Base-by-base conservation (phyloP, 139 green algal genomes). In the Choricystis sp. region DNA sequence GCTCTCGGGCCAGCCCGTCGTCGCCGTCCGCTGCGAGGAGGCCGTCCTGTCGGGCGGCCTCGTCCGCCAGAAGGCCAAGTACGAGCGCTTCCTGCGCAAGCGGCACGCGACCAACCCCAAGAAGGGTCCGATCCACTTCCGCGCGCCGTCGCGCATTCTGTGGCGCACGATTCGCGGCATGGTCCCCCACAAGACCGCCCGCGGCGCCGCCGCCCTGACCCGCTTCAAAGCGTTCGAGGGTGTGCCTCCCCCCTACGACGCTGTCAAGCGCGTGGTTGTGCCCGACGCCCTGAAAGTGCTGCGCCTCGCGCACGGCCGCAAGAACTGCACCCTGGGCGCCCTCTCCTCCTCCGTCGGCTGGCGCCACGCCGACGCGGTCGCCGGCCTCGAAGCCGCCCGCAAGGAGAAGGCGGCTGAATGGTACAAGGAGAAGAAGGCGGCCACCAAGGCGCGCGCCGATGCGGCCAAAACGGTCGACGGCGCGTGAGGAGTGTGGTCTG, bases 51-150 rank as follows among this genome's bases (percentile, higher is more conserved):
- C 88, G 56, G 93, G 93, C 60, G 93, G 93, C 62, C 77, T 99
- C 60, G 89, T 97, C 26, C 84, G 93, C 55, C 92, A 98, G 73
- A 94, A 92, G 77, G 87, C 86, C 74, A 98, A 96, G 85, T 96
- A 93, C 66, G 85, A 94, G 75, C 79, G 86, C 61, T 96, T 95
- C 78, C 76, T 94, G 67, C 73, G 78, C 68, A 98, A 98, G 83
- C 74, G 88, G 26, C 91, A 89, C 72, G 94, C 94, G 75, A 95
- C 91, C 58, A 95, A 98, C 72, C 92, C 92, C 56, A 79, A 60
- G 40, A 79, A 86, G 60, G 93, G 93, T 29, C 88, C 86, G 49
- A 89, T 91, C 74, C 94, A 99, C 77, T 98, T 89, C 86, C 79
- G 92, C 28, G 76, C 88, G 9, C 89, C 90, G 40, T 83, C 86